Base-by-base conservation (phyloP, 495 filamentous ascomycete species). In the Aspergillus affinis region DNA sequence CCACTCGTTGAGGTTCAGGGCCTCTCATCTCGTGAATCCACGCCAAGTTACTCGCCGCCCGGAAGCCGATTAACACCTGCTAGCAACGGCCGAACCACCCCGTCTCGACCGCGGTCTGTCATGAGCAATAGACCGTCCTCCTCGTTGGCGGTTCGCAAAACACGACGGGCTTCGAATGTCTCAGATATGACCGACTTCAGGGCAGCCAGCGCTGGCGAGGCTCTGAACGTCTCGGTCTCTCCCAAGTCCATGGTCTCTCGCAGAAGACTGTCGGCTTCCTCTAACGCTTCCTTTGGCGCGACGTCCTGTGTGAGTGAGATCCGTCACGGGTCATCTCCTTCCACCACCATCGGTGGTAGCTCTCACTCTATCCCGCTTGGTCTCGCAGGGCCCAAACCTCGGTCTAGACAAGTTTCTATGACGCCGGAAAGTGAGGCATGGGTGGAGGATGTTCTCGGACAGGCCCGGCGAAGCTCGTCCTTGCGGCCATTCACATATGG, bases 381-480 rank as follows among this genome's bases (percentile, higher is more conserved):
- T 19, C 70, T 82, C 20, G 81, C 80, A 1, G 81, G 81, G 4
- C 79, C 79, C 0, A 80, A 74, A 41, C 77, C 77, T 8, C 74
- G 77, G 13, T 75, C 75, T 4, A 70, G 75, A 48, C 73, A 76
- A 13, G 64, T 74, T 21, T 76, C 76, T 19, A 81, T 83, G 65
- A 79, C 70, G 26, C 77, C 80, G 0, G 73, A 79, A 26, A 80
- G 79, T 55, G 80, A 83, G 68, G 80, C 80, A 2, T 82, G 80
- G 81, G 80, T 80, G 1, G 75, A 75, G 61, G 72, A 75, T 52
- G 77, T 80, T 3, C 65, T 80, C 36, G 72, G 76, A 18, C 75
- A 78, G 61, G 75, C 77, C 2, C 74, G 77, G 27, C 56, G 71
- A 21, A 76, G 75, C 23, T 72, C 73, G 13, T 75, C 77, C 15